Evolutionary conservation across 257 asterid species (phyloP).

Genomic region (Asclepias syriaca): DNA sequence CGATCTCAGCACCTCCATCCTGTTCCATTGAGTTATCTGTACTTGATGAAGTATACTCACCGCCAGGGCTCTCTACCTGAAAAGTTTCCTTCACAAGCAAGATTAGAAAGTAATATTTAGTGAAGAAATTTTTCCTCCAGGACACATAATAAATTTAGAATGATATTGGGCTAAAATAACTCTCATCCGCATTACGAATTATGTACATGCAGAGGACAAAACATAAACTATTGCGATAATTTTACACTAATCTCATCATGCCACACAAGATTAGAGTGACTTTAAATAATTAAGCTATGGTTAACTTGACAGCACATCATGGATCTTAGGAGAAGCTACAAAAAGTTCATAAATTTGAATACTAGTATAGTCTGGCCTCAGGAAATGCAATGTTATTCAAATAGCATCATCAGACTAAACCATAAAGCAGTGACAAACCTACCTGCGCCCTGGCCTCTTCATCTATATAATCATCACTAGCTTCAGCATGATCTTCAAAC

Average conservation of each 20-base stretch:
- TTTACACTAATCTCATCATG: not conserved
- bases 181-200: not conserved
- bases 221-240: not conserved
- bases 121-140: conserved; percentile 1
- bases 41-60: conserved; percentile 64
- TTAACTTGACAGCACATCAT: not conserved
- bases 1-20: conserved; percentile 39
- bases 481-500: conserved; percentile 54
- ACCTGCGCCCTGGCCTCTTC: conserved; percentile 70
- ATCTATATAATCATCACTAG: conserved; percentile 65
- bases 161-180: not conserved
- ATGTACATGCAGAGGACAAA: not conserved
- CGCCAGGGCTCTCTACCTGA: conserved; percentile 62
- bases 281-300: not conserved
- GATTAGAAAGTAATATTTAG: conserved; percentile 16
- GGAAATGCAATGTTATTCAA: not conserved
- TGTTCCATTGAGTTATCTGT: conserved; percentile 51
- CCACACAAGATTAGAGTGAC: not conserved
- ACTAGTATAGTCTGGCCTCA: not conserved
- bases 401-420: not conserved
- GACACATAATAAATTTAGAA: not conserved
- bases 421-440: not conserved
- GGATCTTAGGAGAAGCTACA: not conserved
- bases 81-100: conserved; percentile 47
- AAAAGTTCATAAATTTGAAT: not conserved